Percentiles rank a stretch among this genome's conserved stretches.
Conservation (phyloP, 2,329 filamentous ascomycete species). For the Tolypocladium pustulatum region DNA sequence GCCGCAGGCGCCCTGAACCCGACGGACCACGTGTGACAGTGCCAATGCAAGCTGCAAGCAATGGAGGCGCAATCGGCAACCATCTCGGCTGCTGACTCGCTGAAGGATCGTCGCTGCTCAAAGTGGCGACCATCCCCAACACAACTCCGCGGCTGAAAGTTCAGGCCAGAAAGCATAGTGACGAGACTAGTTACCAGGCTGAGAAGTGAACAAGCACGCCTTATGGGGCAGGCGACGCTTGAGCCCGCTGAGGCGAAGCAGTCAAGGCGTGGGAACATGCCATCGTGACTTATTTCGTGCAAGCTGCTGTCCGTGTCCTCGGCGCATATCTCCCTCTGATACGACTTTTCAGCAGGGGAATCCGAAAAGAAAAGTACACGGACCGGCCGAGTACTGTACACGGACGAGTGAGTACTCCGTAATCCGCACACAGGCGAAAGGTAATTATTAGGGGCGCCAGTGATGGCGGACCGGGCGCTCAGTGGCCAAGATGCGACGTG, state of each 20-base stretch:
- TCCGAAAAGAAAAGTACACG: neutral
- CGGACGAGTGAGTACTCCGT: too few species aligned
- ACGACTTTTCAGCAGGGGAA: neutral
- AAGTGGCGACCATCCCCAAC: neutral
- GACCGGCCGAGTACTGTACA: neutral
- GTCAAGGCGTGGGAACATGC: neutral
- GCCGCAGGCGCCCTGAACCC: neutral
- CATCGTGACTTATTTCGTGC: neutral
- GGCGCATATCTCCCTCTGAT: neutral
- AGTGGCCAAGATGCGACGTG: neutral
- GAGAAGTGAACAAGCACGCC: neutral
- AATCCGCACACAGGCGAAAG: neutral
- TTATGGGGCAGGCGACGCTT: neutral
- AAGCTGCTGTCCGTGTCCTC: neutral
- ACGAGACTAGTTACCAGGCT: neutral
- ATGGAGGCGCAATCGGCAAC: neutral
- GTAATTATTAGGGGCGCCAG: neutral
- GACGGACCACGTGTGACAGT: neutral
- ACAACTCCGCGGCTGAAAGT: constrained; percentile 5
- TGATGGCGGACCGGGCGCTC: neutral
- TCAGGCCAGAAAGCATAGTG: constrained; percentile 2
- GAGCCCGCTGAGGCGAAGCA: neutral
- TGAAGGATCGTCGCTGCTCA: neutral
- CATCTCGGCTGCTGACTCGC: neutral
- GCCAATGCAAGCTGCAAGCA: neutral